These are phyloP conservation scores for Echium plantagineum DNA, from an alignment of 257 asterid genomes.

Conservation along the genomic window DNA sequence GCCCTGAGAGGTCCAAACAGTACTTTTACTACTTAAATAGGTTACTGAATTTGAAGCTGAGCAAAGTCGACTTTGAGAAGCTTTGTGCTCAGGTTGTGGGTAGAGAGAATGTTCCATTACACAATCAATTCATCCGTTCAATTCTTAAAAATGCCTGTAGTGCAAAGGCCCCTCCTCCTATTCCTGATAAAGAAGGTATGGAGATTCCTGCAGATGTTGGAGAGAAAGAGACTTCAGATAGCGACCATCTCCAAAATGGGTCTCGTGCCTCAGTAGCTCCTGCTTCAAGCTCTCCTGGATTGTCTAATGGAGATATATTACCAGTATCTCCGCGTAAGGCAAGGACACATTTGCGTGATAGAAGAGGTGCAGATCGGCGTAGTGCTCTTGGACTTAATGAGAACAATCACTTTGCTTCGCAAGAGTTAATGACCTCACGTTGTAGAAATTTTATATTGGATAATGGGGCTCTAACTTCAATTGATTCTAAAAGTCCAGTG, in stretches of 20 bases:
- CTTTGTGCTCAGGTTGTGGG: slow-evolving; percentile 61
- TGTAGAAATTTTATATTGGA: slow-evolving; percentile 28
- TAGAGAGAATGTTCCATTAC: slow-evolving; percentile 65
- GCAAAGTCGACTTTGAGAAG: slow-evolving; percentile 66
- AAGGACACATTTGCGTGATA: slow-evolving; percentile 44
- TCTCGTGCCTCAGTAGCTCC: slow-evolving; percentile 26
- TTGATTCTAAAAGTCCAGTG: slow-evolving; percentile 29
- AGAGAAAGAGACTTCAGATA: slow-evolving; percentile 34
- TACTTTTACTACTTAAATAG: slow-evolving; percentile 61
- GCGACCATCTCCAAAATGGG: slow-evolving; percentile 44
- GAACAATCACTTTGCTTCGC: slow-evolving; percentile 32
- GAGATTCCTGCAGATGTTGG: slow-evolving; percentile 22
- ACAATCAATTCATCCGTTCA: slow-evolving; percentile 68
- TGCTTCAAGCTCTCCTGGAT: slow-evolving; percentile 39
- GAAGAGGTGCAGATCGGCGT: slow-evolving; percentile 47
- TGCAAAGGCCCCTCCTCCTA: slow-evolving; percentile 51
- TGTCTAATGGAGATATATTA: slow-evolving; percentile 52
- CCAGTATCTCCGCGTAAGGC: slow-evolving; percentile 60
- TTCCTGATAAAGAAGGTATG: slow-evolving; percentile 27
- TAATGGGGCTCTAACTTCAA: slow-evolving; percentile 38
- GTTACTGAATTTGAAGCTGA: slow-evolving; percentile 60
- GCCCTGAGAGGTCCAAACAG: slow-evolving; percentile 68
- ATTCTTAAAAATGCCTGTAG: slow-evolving; percentile 59
- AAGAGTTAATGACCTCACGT: slow-evolving; percentile 23
- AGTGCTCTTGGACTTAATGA: slow-evolving; percentile 49